Evolutionary conservation across 192 early-diverging fungal genomes (phyloP).

Genomic region (Spizellomyces punctatus): DNA sequence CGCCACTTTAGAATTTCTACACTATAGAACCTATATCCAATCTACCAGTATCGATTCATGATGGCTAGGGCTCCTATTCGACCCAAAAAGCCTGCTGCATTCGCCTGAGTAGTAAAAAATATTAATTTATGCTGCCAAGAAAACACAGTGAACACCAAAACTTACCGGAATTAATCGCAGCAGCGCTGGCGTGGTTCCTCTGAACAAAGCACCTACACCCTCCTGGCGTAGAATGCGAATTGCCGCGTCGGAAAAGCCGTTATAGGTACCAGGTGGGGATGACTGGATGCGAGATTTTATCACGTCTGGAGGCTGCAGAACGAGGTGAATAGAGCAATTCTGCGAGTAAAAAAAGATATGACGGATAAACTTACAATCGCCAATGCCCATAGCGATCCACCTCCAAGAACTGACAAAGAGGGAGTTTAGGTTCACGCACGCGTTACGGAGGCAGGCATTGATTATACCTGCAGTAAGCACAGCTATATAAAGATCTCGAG

Average conservation of each 20-base stretch:
- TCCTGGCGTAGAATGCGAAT: slow-evolving; percentile 78
- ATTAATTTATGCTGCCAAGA: neutral
- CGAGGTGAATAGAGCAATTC: neutral
- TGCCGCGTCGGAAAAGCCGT: slow-evolving; percentile 60
- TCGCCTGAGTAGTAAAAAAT: slow-evolving; percentile 33
- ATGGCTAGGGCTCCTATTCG: slow-evolving; percentile 44
- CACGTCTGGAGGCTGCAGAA: slow-evolving; percentile 71
- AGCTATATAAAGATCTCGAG: too few species aligned
- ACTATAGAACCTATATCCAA: too few species aligned
- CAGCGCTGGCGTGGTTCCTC: slow-evolving; percentile 85
- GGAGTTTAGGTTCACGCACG: too few species aligned
- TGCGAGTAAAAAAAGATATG: too few species aligned
- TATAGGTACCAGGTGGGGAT: slow-evolving; percentile 79
- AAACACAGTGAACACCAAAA: slow-evolving; percentile 2
- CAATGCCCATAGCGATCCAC: slow-evolving; percentile 7
- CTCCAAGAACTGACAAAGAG: slow-evolving; percentile 85
- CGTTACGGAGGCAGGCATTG: too few species aligned
- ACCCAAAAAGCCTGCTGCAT: slow-evolving; percentile 55
- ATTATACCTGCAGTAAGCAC: too few species aligned
- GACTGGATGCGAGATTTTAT: slow-evolving; percentile 88
- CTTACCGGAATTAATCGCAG: slow-evolving; percentile 74
- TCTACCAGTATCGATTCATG: slow-evolving; percentile 51
- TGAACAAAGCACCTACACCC: slow-evolving; percentile 73
- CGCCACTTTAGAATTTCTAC: too few species aligned
- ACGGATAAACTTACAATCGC: neutral